phyloP scores from a whole-genome alignment of 768 basidiomycete species.

The Paxillus involutus region DNA sequence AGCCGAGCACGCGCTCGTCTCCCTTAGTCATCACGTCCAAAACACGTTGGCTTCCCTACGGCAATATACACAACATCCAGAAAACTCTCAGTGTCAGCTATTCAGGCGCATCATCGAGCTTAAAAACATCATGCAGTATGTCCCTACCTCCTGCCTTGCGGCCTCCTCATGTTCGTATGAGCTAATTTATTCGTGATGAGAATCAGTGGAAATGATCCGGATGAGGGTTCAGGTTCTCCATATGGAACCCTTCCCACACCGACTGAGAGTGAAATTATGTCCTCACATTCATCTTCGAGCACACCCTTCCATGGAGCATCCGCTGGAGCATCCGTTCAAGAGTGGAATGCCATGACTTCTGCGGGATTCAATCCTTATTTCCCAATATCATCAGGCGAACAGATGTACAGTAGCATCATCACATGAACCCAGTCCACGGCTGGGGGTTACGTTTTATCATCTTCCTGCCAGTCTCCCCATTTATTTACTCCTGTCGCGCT shows the following conservation, averaged over 20 bases:
- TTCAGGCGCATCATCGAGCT: constrained; percentile 63
- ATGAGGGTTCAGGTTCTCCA: constrained; percentile 44
- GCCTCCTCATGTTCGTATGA: constrained; percentile 34
- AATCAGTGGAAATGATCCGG: constrained; percentile 52
- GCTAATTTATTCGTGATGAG: constrained; percentile 31
- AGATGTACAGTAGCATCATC: constrained; percentile 59
- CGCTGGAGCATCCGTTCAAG: constrained; percentile 52
- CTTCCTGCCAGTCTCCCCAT: constrained; percentile 9
- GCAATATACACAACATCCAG: constrained; percentile 59
- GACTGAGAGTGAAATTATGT: constrained; percentile 59
- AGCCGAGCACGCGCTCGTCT: constrained; percentile 56
- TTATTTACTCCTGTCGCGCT: constrained; percentile 31
- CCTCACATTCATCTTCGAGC: constrained; percentile 44
- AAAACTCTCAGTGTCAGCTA: constrained; percentile 52
- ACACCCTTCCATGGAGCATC: constrained; percentile 41
- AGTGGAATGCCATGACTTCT: constrained; percentile 58
- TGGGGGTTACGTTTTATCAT: neutral
- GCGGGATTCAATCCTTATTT: constrained; percentile 71
- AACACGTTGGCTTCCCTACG: constrained; percentile 54
- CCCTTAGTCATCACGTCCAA: constrained; percentile 64
- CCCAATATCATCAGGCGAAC: constrained; percentile 53
- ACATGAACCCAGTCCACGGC: constrained; percentile 35
- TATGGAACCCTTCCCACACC: constrained; percentile 59
- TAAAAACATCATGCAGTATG: constrained; percentile 65
- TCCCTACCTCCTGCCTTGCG: constrained; percentile 32